phyloP scores from a whole-genome alignment of 2,329 filamentous ascomycete species.

The Neonectria neomacrospora region DNA sequence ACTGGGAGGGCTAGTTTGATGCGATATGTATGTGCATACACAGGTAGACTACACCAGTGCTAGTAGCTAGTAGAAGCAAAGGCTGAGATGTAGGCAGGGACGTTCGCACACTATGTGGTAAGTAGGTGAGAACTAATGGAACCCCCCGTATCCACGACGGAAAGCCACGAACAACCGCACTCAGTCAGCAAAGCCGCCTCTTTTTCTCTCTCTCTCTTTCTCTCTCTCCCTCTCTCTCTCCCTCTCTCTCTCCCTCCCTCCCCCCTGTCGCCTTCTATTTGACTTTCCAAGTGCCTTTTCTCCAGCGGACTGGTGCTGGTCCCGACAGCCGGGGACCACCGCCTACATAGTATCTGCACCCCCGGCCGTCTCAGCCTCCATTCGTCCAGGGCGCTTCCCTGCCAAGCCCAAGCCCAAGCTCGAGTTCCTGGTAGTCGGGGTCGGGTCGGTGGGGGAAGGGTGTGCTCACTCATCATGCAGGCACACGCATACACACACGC shows the following conservation, averaged over 20 bases:
- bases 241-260: too few relatives aligned
- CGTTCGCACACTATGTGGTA: too few relatives aligned
- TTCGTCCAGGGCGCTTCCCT: conserved; percentile 10
- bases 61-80: too few relatives aligned
- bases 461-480: not conserved
- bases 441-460: not conserved
- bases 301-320: conserved; percentile 13
- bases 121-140: too few relatives aligned
- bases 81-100: too few relatives aligned
- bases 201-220: too few relatives aligned
- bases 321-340: conserved; percentile 43
- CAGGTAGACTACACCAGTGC: too few relatives aligned
- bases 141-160: too few relatives aligned
- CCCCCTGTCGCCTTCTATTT: not conserved
- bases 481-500: not conserved
- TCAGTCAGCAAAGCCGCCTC: too few relatives aligned
- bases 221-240: too few relatives aligned
- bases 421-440: not conserved
- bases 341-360: conserved; percentile 26
- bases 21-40: not conserved
- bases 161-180: too few relatives aligned
- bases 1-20: conserved; percentile 25
- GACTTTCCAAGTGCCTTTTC: conserved; percentile 12
- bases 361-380: conserved; percentile 31
- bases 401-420: too few relatives aligned